These are phyloP conservation scores for Escallonia herrerae DNA, from an alignment of 129 eudicot genomes.

Conservation along the genomic window DNA sequence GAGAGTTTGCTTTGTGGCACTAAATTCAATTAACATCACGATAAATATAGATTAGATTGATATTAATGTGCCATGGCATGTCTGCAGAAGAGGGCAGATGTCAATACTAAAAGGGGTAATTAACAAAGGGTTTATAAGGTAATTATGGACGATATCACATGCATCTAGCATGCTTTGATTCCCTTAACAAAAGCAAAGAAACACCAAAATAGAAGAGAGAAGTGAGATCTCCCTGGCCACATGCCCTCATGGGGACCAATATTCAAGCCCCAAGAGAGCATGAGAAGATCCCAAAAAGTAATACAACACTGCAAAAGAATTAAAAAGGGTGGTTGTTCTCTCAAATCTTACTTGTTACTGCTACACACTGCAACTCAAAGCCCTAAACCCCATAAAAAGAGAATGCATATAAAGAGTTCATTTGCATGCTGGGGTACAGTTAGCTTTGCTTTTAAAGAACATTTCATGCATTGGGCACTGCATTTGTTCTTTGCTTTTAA, in stretches of 20 bases:
- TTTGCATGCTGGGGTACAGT: conserved; percentile 20
- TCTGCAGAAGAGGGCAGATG: conserved; percentile 9
- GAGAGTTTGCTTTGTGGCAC: background rate
- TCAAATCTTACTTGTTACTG: conserved; percentile 7
- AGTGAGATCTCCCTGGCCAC: conserved; percentile 6
- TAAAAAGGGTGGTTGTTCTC: background rate
- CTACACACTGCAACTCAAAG: conserved; percentile 1
- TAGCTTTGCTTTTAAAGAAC: conserved; percentile 31
- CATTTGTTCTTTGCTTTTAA: conserved; percentile 8
- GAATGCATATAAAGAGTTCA: background rate
- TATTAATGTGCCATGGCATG: conserved; percentile 2
- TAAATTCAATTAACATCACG: background rate
- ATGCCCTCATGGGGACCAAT: conserved; percentile 24
- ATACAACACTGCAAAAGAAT: background rate
- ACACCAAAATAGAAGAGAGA: conserved; percentile 7
- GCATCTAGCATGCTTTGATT: conserved; percentile 54
- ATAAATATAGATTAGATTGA: background rate
- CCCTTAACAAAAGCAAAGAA: conserved; percentile 31
- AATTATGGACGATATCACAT: conserved; percentile 45
- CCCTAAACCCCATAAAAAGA: conserved; percentile 9
- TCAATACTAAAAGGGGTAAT: conserved; percentile 11
- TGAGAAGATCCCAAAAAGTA: conserved; percentile 27
- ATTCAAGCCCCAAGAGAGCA: conserved; percentile 9
- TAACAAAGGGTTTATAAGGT: conserved; percentile 24
- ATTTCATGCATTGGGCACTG: conserved; percentile 23